phyloP scores from a whole-genome alignment of 2,329 filamentous ascomycete genomes.

The Intubia oerlemansii region DNA sequence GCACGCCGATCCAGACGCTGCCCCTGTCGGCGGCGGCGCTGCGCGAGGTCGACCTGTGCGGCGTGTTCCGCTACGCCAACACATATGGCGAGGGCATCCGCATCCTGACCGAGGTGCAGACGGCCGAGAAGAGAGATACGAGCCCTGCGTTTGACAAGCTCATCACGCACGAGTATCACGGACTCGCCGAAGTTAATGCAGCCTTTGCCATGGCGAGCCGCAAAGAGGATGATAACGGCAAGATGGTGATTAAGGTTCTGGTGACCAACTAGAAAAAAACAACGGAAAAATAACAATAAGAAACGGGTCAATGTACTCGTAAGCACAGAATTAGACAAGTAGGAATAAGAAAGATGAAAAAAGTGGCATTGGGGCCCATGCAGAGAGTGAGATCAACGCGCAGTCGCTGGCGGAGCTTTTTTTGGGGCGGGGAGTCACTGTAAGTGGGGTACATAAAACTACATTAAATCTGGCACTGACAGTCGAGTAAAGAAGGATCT shows the following conservation, averaged over 20 bases:
- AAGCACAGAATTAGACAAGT: no score
- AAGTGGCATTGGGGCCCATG: no score
- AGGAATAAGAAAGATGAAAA: not conserved
- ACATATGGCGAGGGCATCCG: conserved; percentile 40
- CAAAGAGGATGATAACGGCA: conserved; percentile 46
- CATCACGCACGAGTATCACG: conserved; percentile 48
- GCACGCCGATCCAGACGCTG: conserved; percentile 46
- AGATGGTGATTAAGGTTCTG: conserved; percentile 56
- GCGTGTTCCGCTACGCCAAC: conserved; percentile 55
- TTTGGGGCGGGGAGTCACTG: no score
- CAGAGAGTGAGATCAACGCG: no score
- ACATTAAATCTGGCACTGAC: no score
- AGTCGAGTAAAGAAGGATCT: no score
- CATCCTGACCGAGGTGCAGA: conserved; percentile 14
- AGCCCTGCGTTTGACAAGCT: conserved; percentile 46
- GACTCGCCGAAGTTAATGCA: conserved; percentile 37
- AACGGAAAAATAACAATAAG: conserved; percentile 18
- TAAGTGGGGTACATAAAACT: no score
- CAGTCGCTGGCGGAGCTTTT: no score
- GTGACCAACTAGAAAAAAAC: conserved; percentile 21
- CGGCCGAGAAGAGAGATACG: conserved; percentile 20
- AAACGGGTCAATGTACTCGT: no score
- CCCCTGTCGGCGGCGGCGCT: conserved; percentile 47
- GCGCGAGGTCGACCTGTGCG: conserved; percentile 49
- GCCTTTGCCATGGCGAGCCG: conserved; percentile 55